Base-by-base conservation (phyloP, 805 yeast genomes). In the Kluyveromyces aestuarii region DNA sequence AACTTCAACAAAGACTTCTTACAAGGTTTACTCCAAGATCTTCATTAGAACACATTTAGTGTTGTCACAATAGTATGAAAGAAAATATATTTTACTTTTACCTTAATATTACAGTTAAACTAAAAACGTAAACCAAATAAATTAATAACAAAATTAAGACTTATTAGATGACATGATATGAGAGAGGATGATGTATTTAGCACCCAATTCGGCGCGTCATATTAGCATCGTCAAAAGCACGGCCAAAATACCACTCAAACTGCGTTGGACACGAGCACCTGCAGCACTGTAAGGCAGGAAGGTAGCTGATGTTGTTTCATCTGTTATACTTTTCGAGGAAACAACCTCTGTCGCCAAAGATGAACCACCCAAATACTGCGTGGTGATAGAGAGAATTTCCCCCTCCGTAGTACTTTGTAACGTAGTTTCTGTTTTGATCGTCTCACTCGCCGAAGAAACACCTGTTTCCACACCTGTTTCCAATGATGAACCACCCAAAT, bases 21-120 rank as follows among this genome's bases (percentile, higher is more conserved):
- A 51, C 63, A 48, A 57, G 68, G 40, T 57, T 65, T 2, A 57
- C 68, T 4, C 64, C 65, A 19, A 52, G 61, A 16, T 55, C 68
- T 2, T 63, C 69, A 2, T 13, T 55, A 10, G 66, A 62, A 38
- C 11, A 27, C 25, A 18, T n/a, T 9, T 18, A 35, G 8, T 21
- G 16, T 30, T 13, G 11, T n/a, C 14, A 21, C 25, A 33, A 47
- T 11, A 39, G 19, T 18, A 30, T 11, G 33, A 50, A 41, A 38
- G 30, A 36, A 48, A 18, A 35, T 33, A 41, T 17, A 27, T 41
- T 9, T 9, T 17, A 10, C 16, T n/a, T 19, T 19, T 21, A 19
- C 11, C 25, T 8, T 19, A 40, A 17, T 17, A 21, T 17, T 37
- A 37, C 43, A 17, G 14, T 19, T 40, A 40, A 11, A 40, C n/a